Percentiles rank a stretch among this genome's conserved stretches.
These are phyloP conservation scores for Moesziomyces globuligerus DNA, from an alignment of 1,284 basidiomycete genomes.

Conservation along the genomic window DNA sequence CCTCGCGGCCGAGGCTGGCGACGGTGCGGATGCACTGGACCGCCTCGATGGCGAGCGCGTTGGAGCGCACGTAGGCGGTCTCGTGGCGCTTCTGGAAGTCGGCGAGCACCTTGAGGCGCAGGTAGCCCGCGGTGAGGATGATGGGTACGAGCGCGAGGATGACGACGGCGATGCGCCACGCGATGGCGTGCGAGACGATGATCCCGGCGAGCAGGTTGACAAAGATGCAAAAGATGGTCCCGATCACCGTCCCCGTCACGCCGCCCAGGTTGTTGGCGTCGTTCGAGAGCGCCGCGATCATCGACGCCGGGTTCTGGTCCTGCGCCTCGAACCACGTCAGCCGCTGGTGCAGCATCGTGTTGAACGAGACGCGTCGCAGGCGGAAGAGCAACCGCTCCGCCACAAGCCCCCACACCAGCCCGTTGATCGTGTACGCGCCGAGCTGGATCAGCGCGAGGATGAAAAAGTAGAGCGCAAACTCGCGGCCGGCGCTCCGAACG, in stretches of 20 bases:
- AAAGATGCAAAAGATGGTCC: conserved; percentile 59
- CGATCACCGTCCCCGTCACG: conserved; percentile 55
- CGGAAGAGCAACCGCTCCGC: conserved; percentile 57
- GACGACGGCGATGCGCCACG: conserved; percentile 59
- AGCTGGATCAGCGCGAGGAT: conserved; percentile 56
- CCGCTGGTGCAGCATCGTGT: conserved; percentile 46
- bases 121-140: conserved; percentile 52
- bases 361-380: conserved; percentile 46
- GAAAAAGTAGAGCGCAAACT: conserved; percentile 57
- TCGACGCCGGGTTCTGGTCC: conserved; percentile 35
- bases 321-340: conserved; percentile 52
- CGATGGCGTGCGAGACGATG: conserved; percentile 48
- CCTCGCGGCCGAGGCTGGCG: conserved; percentile 49
- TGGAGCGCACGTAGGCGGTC: conserved; percentile 54
- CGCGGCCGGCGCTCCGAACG: conserved; percentile 37
- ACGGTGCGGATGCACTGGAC: conserved; percentile 56
- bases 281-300: conserved; percentile 53
- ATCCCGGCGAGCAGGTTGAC: conserved; percentile 58
- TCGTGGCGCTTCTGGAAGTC: conserved; percentile 60
- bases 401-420: conserved; percentile 51
- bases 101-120: conserved; percentile 58
- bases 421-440: conserved; percentile 55
- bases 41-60: conserved; percentile 58
- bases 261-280: conserved; percentile 58
- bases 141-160: conserved; percentile 56